Percentiles rank a stretch among this genome's conserved stretches.
These are phyloP conservation scores for Sclerotinia borealis DNA, from an alignment of 2,329 filamentous ascomycete genomes.

Conservation along the genomic window DNA sequence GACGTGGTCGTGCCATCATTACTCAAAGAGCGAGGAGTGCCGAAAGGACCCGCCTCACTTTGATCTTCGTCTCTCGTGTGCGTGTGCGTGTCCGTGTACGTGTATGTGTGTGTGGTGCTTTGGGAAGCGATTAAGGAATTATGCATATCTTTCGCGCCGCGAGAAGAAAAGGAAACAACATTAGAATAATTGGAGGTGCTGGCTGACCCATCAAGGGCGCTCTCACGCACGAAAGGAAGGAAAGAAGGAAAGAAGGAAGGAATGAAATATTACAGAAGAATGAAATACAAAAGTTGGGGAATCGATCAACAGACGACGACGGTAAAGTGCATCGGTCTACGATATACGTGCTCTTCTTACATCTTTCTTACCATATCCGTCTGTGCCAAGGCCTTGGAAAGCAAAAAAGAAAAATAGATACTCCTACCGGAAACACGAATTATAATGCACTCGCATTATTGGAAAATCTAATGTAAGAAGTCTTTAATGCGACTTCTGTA, in stretches of 20 bases:
- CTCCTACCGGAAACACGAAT: not conserved
- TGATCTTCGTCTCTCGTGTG: not conserved
- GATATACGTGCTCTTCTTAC: not conserved
- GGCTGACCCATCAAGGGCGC: slow-evolving; percentile 5
- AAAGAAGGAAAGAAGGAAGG: not conserved
- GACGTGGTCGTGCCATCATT: not conserved
- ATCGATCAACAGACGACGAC: not conserved
- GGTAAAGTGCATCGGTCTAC: not conserved
- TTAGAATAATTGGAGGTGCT: not conserved
- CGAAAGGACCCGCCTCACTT: not conserved
- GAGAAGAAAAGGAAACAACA: not conserved
- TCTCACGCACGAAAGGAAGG: not conserved
- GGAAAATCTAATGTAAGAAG: not conserved
- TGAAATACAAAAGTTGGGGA: not conserved
- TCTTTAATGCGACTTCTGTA: not conserved
- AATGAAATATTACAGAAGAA: not conserved
- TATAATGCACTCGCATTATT: not conserved
- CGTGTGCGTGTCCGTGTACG: too few relatives aligned
- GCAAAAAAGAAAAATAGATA: not conserved
- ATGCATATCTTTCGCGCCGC: not conserved
- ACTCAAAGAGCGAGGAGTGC: not conserved
- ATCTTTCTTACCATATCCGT: not conserved
- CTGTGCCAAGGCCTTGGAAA: not conserved
- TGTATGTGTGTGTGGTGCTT: not conserved
- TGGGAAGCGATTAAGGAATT: not conserved